Evolutionary conservation across 306 rosid species (phyloP).

Genomic region (Dalbergia oliveri): DNA sequence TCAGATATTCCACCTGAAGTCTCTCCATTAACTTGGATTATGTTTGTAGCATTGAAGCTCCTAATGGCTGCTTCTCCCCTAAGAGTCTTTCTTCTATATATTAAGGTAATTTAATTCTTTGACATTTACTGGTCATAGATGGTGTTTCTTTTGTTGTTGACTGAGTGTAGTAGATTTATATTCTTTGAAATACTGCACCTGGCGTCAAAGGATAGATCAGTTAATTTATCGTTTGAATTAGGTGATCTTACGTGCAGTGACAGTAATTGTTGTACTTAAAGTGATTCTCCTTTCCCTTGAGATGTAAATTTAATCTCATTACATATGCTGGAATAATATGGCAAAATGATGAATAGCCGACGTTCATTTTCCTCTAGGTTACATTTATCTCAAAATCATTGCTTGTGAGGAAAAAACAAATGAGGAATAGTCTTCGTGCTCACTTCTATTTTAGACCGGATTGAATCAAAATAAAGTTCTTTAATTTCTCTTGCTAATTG

Average conservation of each 20-base stretch:
- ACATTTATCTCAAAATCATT: not conserved
- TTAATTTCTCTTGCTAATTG: not conserved
- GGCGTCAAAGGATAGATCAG: not conserved
- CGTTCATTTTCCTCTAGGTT: not conserved
- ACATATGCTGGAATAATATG: constrained; percentile 24
- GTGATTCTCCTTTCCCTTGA: not conserved
- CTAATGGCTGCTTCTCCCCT: constrained; percentile 19
- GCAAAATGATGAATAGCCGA: not conserved
- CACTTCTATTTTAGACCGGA: not conserved
- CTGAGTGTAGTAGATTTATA: constrained; percentile 37
- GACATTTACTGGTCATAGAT: not conserved
- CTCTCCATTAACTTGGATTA: constrained; percentile 53
- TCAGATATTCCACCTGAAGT: constrained; percentile 71
- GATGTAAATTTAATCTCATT: constrained; percentile 34
- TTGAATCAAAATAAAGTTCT: not conserved
- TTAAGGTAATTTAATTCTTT: constrained; percentile 32
- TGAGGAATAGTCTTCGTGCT: not conserved
- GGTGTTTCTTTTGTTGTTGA: constrained; percentile 28
- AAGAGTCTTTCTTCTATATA: not conserved
- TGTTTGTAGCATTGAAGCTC: constrained; percentile 38
- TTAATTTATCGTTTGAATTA: constrained; percentile 29
- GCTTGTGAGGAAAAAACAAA: not conserved
- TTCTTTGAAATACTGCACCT: constrained; percentile 37
- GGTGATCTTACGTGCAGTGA: constrained; percentile 3
- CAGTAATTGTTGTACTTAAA: constrained; percentile 29